Evolutionary conservation across 2,329 filamentous ascomycete species (phyloP), one percentile per base, ranked within the genome.

Genomic region (Venturia pyrina): DNA sequence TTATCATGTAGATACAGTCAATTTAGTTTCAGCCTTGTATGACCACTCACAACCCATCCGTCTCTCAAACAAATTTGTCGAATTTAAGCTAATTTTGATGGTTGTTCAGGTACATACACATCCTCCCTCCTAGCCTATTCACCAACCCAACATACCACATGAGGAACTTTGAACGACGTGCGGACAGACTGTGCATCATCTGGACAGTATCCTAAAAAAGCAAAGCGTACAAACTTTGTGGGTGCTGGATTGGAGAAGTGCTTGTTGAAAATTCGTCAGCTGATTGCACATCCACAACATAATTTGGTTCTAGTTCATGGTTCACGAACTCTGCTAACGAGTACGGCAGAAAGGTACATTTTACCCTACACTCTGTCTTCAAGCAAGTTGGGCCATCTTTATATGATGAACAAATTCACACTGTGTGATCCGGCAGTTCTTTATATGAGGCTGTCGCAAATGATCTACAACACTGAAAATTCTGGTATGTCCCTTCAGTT

Each of bases 11-110:
- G 86, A 83, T 81, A 80, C 83, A 83, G 85, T 80, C 77, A 53
- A 28, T 79, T 75, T 85, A 87, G 84, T 87, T 87, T 87, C 84
- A 87, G 84, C 84, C 84, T 87, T 87, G 84, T 87, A 84, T 87
- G 84, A 87, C 77, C 72, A 70, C 72, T 15, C 62, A 67, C 59
- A 68, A 65, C 64, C 32, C 63, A 66, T 68, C 53, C 69, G 32
- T 28, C 24, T 65, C 15, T 61, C 60, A 28, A 10, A 24, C 44
- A 17, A 37, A 62, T 63, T 67, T 67, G 66, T 71, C 67, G 65
- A 65, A 66, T 53, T 59, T 65, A 67, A 59, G 57, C 66, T 66
- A 69, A 69, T 69, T 17, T 68, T 66, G 68, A 68, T 71, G 66
- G 70, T 75, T 75, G 72, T 75, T 76, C 71, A 75, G 59, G 70